phyloP scores from a whole-genome alignment of 345 rosid genomes.

The Pugionium cornutum region DNA sequence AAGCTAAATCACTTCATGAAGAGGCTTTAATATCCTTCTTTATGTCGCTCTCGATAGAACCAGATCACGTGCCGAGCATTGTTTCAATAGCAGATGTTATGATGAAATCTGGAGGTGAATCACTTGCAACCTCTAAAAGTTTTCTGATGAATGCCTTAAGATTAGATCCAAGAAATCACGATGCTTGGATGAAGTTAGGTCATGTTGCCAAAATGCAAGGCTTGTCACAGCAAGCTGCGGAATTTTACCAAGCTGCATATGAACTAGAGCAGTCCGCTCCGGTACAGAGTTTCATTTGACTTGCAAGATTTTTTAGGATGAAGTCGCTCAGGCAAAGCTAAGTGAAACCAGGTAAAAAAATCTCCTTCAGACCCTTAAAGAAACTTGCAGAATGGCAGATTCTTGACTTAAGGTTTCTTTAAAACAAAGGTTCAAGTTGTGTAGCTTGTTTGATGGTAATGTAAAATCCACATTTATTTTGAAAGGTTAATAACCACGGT shows the following conservation, averaged over 20 bases:
- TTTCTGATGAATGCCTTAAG: slow-evolving; percentile 80
- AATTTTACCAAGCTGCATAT: slow-evolving; percentile 88
- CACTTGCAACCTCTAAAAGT: slow-evolving; percentile 74
- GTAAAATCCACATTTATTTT: slow-evolving; percentile 1
- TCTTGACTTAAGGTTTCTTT: not conserved
- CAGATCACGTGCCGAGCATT: slow-evolving; percentile 80
- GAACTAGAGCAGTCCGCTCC: slow-evolving; percentile 81
- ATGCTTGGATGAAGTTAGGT: slow-evolving; percentile 87
- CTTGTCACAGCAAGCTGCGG: slow-evolving; percentile 73
- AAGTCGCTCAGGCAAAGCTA: slow-evolving; percentile 1
- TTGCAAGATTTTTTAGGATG: not conserved
- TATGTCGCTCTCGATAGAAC: slow-evolving; percentile 66
- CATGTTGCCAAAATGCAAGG: slow-evolving; percentile 80
- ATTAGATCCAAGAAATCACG: slow-evolving; percentile 71
- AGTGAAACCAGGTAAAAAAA: slow-evolving; percentile 12
- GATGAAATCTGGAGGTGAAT: slow-evolving; percentile 57
- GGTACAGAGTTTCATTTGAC: slow-evolving; percentile 53
- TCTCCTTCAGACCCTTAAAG: slow-evolving; percentile 7
- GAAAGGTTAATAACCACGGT: not conserved
- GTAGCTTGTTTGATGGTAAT: slow-evolving; percentile 23
- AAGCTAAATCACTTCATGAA: slow-evolving; percentile 65
- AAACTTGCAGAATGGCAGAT: slow-evolving; percentile 6
- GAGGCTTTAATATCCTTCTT: slow-evolving; percentile 78
- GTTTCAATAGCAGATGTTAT: slow-evolving; percentile 73
- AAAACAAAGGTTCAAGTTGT: slow-evolving; percentile 11